Base-by-base conservation (phyloP, 2,329 filamentous ascomycete species). In the Endoconidiophora laricicola region DNA sequence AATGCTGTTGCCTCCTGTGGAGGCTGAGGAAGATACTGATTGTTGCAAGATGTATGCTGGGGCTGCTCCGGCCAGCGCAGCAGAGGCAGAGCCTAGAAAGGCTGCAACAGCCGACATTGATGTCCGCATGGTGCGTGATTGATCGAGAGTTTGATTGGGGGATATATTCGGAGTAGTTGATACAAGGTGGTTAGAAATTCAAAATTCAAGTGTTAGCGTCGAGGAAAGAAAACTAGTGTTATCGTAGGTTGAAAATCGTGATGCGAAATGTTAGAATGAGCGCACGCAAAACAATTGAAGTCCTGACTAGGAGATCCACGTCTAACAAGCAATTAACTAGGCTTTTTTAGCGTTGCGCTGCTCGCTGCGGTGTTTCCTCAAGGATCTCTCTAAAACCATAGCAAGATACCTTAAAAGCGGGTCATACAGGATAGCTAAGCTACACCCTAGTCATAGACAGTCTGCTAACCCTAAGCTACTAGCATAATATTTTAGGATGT, bases 11-110 rank as follows among this genome's bases (percentile, higher is more conserved):
- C n/a, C 29, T 6, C 7, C 23, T 4, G 20, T n/a, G 16, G 39
- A 26, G 6, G 51, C 20, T 5, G 43, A 20, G 6, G 44, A 40
- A 20, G 44, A 36, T 4, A 26, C 22, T 6, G 46, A 29, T 10
- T 45, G 39, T 36, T 49, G 51, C 37, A 53, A 10, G 16, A 53
- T 38, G 22, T 46, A 53, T 43, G 51, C 51, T n/a, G 51, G 51
- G 14, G 51, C 51, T 33, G 29, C 29, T 22, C 24, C 43, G 33
- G 48, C 29, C 20, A 46, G 38, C 20, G 47, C 39, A 22, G 48
- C 51, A 37, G 51, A 53, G 26, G 47, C 33, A 12, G 51, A 38
- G 18, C 42, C 40, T 16, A 53, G 10, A 33, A 53, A 40, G 43
- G 51, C 51, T 26, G 48, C 51, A 42, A 53, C 20, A 39, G 51